A percentile compares a stretch with the other conserved stretches of the same genome.
Evolutionary conservation across 257 asterid genomes (phyloP).

Genomic region (Verbascum thapsus): DNA sequence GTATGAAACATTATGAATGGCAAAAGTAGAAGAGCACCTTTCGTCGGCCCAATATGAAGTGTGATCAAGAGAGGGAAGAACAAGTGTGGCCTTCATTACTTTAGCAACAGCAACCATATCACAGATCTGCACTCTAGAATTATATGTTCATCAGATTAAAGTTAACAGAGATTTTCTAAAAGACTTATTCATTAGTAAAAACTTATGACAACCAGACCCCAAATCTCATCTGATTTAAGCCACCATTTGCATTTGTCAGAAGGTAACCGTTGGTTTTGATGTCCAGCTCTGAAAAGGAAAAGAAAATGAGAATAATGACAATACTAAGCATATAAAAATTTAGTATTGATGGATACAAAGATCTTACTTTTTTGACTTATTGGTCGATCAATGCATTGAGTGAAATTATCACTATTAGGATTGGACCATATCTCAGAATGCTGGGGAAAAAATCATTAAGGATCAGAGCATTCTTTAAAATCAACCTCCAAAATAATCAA

Average conservation of each 20-base stretch:
- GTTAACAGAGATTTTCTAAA: constrained; percentile 26
- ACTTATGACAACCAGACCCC: constrained; percentile 81
- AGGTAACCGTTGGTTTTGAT: constrained; percentile 77
- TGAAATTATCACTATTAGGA: constrained; percentile 81
- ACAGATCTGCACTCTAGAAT: constrained; percentile 96
- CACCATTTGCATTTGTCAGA: constrained; percentile 92
- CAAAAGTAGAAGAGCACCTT: constrained; percentile 50
- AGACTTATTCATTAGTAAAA: constrained; percentile 31
- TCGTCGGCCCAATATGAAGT: constrained; percentile 96
- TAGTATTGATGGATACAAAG: constrained; percentile 10
- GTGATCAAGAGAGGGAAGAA: constrained; percentile 96
- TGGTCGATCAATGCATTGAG: constrained; percentile 75
- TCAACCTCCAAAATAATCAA: constrained; percentile 4
- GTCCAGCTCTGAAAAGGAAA: constrained; percentile 61
- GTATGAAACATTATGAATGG: constrained; percentile 1
- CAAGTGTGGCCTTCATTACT: constrained; percentile 88
- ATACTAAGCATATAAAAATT: not conserved
- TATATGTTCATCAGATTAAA: constrained; percentile 58
- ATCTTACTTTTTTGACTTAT: constrained; percentile 71
- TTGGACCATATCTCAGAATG: constrained; percentile 81
- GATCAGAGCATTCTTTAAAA: constrained; percentile 19
- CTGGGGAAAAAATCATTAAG: constrained; percentile 47
- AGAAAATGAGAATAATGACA: constrained; percentile 18
- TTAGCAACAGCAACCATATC: constrained; percentile 99
- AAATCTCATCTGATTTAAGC: constrained; percentile 99